phyloP scores from a whole-genome alignment of 768 basidiomycete genomes.

The Termitomyces sp. region DNA sequence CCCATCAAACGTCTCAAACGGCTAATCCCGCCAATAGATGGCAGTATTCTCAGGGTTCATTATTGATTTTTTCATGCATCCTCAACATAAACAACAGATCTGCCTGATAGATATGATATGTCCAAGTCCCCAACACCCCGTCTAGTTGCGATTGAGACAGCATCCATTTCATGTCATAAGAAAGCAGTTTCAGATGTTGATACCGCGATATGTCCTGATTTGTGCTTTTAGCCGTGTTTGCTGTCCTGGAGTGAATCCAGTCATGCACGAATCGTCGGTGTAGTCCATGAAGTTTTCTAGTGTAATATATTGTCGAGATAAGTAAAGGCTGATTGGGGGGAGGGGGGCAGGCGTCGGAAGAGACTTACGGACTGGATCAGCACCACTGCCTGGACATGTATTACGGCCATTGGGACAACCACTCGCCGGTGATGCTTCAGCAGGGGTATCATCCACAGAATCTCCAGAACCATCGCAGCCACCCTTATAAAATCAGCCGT shows the following conservation, averaged over 20 bases:
- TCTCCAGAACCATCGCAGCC: constrained; percentile 31
- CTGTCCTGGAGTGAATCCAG: constrained; percentile 38
- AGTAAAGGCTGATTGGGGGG: not conserved
- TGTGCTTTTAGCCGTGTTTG: constrained; percentile 28
- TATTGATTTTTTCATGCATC: not conserved
- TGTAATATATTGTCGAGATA: not conserved
- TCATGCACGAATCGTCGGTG: constrained; percentile 39
- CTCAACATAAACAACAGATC: not conserved
- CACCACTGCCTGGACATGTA: constrained; percentile 24
- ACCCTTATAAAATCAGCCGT: constrained; percentile 12
- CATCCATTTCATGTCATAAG: not conserved
- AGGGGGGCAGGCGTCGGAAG: not conserved
- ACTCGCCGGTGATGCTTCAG: constrained; percentile 27
- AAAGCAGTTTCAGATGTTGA: not conserved
- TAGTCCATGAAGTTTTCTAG: constrained; percentile 44
- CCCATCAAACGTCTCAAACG: too few relatives aligned
- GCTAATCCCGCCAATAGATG: too few relatives aligned
- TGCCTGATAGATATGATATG: not conserved
- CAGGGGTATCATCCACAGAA: constrained; percentile 35
- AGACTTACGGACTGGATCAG: constrained; percentile 36
- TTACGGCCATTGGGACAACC: constrained; percentile 30
- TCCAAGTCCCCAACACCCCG: not conserved
- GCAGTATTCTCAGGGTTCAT: not conserved
- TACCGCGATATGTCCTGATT: constrained; percentile 26
- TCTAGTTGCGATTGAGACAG: not conserved